Evolutionary conservation across 2,329 filamentous ascomycete species (phyloP).

Genomic region (Botrytis fabae): DNA sequence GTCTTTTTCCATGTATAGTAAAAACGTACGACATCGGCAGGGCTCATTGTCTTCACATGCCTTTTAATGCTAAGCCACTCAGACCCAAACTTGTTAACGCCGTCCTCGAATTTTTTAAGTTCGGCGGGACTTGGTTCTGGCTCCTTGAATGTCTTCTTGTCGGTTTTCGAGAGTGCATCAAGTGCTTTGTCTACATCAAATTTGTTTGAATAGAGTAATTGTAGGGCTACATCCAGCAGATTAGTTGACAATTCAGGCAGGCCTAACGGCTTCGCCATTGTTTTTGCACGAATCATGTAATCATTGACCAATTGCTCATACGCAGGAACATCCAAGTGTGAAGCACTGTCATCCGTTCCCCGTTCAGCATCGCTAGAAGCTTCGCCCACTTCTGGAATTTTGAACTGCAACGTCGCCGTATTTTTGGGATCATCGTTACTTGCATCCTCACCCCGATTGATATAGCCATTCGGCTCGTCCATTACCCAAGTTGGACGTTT

Average conservation of each 20-base stretch:
- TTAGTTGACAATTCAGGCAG: constrained; percentile 79
- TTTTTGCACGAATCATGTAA: constrained; percentile 65
- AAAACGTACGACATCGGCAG: constrained; percentile 81
- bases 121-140: constrained; percentile 77
- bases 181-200: constrained; percentile 74
- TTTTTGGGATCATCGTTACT: constrained; percentile 69
- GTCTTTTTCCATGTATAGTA: constrained; percentile 99
- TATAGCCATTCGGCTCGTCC: constrained; percentile 85
- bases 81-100: constrained; percentile 84
- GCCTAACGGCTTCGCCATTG: constrained; percentile 62
- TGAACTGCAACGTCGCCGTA: constrained; percentile 77
- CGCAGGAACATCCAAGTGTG: constrained; percentile 37
- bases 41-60: constrained; percentile 79
- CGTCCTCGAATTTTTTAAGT: constrained; percentile 88
- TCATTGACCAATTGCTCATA: constrained; percentile 62
- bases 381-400: constrained; percentile 60
- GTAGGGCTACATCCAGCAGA: constrained; percentile 78
- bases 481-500: constrained; percentile 90
- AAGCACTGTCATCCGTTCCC: constrained; percentile 40
- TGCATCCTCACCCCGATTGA: constrained; percentile 77
- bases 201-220: constrained; percentile 68
- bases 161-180: constrained; percentile 64
- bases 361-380: constrained; percentile 45
- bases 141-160: constrained; percentile 77
- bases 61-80: constrained; percentile 81